Conservation (phyloP, 2,329 filamentous ascomycete genomes). For the Arthrobotrys conoides region DNA sequence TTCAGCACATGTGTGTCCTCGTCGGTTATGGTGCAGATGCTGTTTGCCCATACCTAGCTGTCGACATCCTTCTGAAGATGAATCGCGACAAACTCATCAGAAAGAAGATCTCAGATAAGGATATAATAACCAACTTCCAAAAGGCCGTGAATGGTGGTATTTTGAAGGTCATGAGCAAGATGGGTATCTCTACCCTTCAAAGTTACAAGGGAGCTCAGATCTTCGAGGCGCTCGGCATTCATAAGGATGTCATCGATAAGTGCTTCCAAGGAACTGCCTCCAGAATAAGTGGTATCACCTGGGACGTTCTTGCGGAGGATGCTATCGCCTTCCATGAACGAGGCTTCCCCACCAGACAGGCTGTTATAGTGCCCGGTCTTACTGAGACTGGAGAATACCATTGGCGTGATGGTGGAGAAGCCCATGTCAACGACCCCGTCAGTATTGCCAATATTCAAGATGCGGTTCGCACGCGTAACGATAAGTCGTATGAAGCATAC, state of each 20-base stretch:
- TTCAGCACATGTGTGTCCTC: slow-evolving; percentile 98
- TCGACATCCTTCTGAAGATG: slow-evolving; percentile 97
- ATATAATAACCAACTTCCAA: slow-evolving; percentile 94
- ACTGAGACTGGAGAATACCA: slow-evolving; percentile 97
- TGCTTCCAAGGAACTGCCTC: slow-evolving; percentile 96
- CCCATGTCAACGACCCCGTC: slow-evolving; percentile 93
- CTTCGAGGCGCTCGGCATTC: slow-evolving; percentile 93
- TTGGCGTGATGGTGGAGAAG: slow-evolving; percentile 95
- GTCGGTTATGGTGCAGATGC: slow-evolving; percentile 95
- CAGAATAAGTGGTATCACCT: slow-evolving; percentile 93
- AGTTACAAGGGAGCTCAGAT: slow-evolving; percentile 99
- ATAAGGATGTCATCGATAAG: slow-evolving; percentile 90
- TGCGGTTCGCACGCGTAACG: slow-evolving; percentile 95
- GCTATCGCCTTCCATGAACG: slow-evolving; percentile 95
- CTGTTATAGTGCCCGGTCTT: slow-evolving; percentile 82
- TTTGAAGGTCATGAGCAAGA: slow-evolving; percentile 99
- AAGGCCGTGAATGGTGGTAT: slow-evolving; percentile 96
- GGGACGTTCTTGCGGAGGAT: slow-evolving; percentile 93
- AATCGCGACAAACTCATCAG: slow-evolving; percentile 92
- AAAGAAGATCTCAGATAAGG: slow-evolving; percentile 85
- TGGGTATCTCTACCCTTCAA: slow-evolving; percentile 97
- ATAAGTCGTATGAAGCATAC: slow-evolving; percentile 98
- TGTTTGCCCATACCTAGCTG: slow-evolving; percentile 92
- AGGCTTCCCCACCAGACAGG: slow-evolving; percentile 85
- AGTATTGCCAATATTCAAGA: slow-evolving; percentile 98